phyloP scores from a whole-genome alignment of 306 rosid species.

The Vachellia pachyceras region DNA sequence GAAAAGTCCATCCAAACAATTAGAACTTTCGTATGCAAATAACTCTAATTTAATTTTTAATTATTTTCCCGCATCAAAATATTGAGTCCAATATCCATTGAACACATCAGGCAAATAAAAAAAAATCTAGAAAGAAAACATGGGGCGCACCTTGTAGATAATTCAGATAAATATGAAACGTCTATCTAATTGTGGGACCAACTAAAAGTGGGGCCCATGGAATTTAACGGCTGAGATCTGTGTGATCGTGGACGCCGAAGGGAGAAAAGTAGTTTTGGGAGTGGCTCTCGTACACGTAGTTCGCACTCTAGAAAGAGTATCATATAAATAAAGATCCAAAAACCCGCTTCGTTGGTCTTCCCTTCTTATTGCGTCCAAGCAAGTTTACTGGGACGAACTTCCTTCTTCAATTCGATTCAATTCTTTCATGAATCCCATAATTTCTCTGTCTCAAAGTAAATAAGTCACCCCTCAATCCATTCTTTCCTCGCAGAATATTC shows the following conservation, averaged over 20 bases:
- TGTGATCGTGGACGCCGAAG: neutral
- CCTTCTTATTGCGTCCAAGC: neutral
- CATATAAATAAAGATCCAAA: slow-evolving; percentile 1
- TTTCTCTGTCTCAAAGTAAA: neutral
- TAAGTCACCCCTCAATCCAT: neutral
- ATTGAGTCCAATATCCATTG: neutral
- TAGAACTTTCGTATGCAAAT: neutral
- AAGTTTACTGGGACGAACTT: slow-evolving; percentile 22
- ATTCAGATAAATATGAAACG: neutral
- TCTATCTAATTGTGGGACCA: neutral
- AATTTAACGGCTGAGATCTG: neutral
- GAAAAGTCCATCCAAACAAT: no score
- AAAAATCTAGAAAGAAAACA: neutral
- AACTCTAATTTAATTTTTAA: neutral
- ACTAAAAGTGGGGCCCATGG: neutral
- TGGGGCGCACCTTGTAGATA: neutral
- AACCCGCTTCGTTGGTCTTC: neutral
- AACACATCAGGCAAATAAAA: neutral
- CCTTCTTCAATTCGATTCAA: slow-evolving; percentile 22
- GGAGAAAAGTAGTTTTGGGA: neutral
- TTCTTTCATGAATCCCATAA: slow-evolving; percentile 24
- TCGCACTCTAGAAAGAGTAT: neutral
- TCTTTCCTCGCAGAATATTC: neutral
- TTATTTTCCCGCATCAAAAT: no score
- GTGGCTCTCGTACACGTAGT: slow-evolving; percentile 16